phyloP scores from a whole-genome alignment of 2,329 filamentous ascomycete genomes.

The Xylariaceae sp. region DNA sequence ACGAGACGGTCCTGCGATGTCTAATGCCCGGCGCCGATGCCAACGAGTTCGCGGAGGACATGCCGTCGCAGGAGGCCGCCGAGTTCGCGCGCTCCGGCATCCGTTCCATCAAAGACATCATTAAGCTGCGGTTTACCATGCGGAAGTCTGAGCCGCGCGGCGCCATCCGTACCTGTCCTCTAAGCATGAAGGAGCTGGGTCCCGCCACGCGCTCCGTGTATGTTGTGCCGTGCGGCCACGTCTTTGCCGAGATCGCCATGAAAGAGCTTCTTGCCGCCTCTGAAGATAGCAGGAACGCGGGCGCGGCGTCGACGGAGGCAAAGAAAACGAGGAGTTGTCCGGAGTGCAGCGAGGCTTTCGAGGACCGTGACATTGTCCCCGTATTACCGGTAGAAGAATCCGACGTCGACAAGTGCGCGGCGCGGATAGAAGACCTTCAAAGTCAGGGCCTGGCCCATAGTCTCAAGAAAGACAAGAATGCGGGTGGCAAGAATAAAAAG shows the following conservation, averaged over 20 bases:
- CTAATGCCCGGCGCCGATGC: constrained; percentile 53
- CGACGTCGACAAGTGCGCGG: constrained; percentile 63
- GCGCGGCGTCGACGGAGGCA: not conserved
- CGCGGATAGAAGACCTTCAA: constrained; percentile 62
- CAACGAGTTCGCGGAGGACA: not conserved
- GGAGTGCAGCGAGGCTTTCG: constrained; percentile 72
- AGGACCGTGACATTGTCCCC: constrained; percentile 69
- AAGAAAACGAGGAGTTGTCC: constrained; percentile 51
- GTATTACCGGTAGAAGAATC: constrained; percentile 67
- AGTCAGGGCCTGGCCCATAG: constrained; percentile 74
- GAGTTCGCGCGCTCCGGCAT: constrained; percentile 53
- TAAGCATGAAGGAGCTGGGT: constrained; percentile 82
- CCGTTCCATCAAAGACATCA: constrained; percentile 76
- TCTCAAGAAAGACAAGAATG: constrained; percentile 70
- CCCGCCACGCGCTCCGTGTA: constrained; percentile 77
- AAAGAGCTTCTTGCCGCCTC: constrained; percentile 56
- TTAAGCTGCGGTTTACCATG: constrained; percentile 66
- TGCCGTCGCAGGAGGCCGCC: constrained; percentile 19
- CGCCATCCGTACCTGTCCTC: constrained; percentile 72
- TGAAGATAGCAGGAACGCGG: not conserved
- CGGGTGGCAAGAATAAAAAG: constrained; percentile 73
- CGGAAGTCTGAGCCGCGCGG: constrained; percentile 35
- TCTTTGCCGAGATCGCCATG: constrained; percentile 81
- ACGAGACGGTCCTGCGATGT: constrained; percentile 73
- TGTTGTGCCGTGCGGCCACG: constrained; percentile 90